Percentiles rank a stretch among this genome's conserved stretches.
phyloP scores from a whole-genome alignment of 495 filamentous ascomycete species.

The Parmelia sp. region DNA sequence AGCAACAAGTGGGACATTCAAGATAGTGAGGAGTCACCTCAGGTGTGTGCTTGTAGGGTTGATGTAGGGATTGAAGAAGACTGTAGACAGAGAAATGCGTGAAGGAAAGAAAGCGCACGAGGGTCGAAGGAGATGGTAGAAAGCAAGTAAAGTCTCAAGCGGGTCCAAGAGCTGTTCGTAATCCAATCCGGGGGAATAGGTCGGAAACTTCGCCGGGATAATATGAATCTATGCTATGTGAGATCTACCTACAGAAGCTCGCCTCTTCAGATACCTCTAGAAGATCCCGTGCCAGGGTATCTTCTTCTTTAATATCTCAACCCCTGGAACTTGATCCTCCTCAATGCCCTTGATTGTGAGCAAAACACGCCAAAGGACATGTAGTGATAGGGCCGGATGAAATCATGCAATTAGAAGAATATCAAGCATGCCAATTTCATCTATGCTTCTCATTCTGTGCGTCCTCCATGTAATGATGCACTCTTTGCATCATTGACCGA shows the following conservation, averaged over 20 bases:
- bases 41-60: background rate
- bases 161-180: too few species aligned
- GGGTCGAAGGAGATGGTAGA: too few species aligned
- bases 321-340: background rate
- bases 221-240: constrained; percentile 12
- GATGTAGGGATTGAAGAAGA: too few species aligned
- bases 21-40: background rate
- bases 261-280: background rate
- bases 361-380: background rate
- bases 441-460: constrained; percentile 5
- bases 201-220: background rate
- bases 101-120: background rate
- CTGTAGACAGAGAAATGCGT: background rate
- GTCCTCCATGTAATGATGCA: background rate
- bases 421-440: background rate
- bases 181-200: too few species aligned
- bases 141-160: too few species aligned
- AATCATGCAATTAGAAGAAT: constrained; percentile 10
- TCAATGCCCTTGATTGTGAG: background rate
- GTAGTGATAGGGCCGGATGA: constrained; percentile 1
- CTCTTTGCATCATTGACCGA: background rate
- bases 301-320: background rate
- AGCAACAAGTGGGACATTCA: background rate
- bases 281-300: constrained; percentile 5
- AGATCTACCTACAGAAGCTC: constrained; percentile 16